Base-by-base conservation (phyloP, 2,329 filamentous ascomycete species). In the Aureobasidium subglaciale region DNA sequence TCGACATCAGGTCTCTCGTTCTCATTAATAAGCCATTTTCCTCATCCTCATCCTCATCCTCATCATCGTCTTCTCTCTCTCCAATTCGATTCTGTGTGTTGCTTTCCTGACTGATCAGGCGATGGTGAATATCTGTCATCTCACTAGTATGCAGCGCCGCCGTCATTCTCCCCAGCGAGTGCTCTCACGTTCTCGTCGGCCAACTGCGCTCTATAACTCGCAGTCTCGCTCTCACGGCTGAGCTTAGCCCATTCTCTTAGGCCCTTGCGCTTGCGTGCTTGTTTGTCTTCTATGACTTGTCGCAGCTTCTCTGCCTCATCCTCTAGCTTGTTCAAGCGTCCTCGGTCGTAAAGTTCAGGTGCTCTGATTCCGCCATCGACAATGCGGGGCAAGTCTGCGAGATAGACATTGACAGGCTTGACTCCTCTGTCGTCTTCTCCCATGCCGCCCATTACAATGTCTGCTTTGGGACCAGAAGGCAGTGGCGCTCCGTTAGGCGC, bases 221-320 rank as follows among this genome's bases (percentile, higher is more conserved):
- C 72, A 27, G 68, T 71, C 56, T 74, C 70, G 15, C 68, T 70
- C 56, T 78, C 75, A 11, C 71, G 63, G 56, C 71, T 70, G 57
- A 75, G 59, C 6, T 66, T 60, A 41, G 75, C 74, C 75, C 75
- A 78, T 50, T 78, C 75, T 56, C 69, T 64, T 53, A 75, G 57
- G 20, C 65, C 66, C 58, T 70, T 70, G 35, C 75, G 62, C 60
- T 74, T 76, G 54, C 67, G 67, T 25, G 65, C 65, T 60, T 78
- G 73, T 61, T 73, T 75, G 59, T 72, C 73, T 37, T 75, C 74
- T 54, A 78, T 76, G 59, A 67, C 58, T 57, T 71, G 67, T 22
- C 75, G 63, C 58, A 78, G 58, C 61, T 68, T 73, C 58, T 73
- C 69, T 1, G 74, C 70, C 46, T 78, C 75, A 9, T 77, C 72